Evolutionary conservation across 2,329 filamentous ascomycete species (phyloP).

Genomic region (Leptographium procerum): DNA sequence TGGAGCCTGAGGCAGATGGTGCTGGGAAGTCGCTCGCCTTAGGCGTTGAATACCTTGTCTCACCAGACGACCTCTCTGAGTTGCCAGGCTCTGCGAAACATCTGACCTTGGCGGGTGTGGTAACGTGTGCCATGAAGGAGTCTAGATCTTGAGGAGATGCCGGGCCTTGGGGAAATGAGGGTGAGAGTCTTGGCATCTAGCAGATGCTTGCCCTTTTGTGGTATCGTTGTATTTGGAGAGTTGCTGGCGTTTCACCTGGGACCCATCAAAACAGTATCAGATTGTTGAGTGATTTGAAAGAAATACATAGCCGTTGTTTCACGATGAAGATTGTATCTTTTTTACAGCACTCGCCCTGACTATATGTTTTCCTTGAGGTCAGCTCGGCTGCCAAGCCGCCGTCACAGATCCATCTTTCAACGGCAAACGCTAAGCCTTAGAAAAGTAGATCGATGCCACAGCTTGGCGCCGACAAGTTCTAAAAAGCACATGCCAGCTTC

Average conservation of each 20-base stretch:
- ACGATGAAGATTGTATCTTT: background rate
- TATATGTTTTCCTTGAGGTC: background rate
- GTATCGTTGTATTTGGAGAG: background rate
- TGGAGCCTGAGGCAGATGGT: background rate
- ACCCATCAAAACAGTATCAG: background rate
- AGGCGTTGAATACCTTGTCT: background rate
- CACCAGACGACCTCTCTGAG: background rate
- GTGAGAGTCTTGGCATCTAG: background rate
- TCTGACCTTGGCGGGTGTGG: background rate
- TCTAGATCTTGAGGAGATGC: background rate
- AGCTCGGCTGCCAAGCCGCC: background rate
- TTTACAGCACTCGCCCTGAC: background rate
- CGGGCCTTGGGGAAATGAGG: background rate
- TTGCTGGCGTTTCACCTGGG: background rate
- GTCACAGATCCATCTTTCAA: background rate
- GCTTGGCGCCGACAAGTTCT: constrained; percentile 3
- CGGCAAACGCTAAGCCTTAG: background rate
- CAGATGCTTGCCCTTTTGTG: background rate
- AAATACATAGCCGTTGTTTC: background rate
- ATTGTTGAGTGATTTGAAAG: background rate
- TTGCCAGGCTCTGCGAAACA: background rate
- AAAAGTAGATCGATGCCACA: background rate
- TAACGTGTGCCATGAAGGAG: background rate
- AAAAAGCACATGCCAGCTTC: background rate
- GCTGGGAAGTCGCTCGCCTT: background rate